Evolutionary conservation across 306 rosid genomes (phyloP).

Genomic region (Delonix regia): DNA sequence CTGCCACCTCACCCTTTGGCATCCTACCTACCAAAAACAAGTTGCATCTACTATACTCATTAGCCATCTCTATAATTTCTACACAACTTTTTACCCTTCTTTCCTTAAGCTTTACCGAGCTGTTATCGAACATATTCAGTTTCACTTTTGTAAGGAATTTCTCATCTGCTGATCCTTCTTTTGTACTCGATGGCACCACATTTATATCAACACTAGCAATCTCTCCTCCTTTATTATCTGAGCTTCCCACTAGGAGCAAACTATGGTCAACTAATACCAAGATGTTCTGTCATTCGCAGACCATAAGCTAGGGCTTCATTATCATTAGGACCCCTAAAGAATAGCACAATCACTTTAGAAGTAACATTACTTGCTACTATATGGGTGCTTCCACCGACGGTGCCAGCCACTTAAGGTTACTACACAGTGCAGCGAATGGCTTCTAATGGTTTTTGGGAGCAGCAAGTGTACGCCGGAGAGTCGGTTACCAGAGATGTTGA

Average conservation of each 20-base stretch:
- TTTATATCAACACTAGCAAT: too few relatives aligned
- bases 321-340: constrained; percentile 66
- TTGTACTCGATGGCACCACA: not conserved
- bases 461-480: too few relatives aligned
- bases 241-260: constrained; percentile 32
- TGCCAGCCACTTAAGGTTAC: too few relatives aligned
- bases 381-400: too few relatives aligned
- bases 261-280: constrained; percentile 48
- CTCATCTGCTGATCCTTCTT: constrained; percentile 28
- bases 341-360: constrained; percentile 41
- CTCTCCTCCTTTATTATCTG: constrained; percentile 33
- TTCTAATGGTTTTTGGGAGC: too few relatives aligned
- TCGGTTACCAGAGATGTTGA: too few relatives aligned
- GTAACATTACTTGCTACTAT: constrained; percentile 62
- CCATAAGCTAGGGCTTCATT: constrained; percentile 68
- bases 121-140: constrained; percentile 19
- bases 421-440: too few relatives aligned
- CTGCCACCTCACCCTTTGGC: constrained; percentile 46
- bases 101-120: too few relatives aligned
- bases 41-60: too few relatives aligned
- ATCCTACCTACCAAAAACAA: constrained; percentile 56
- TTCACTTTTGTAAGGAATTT: constrained; percentile 38
- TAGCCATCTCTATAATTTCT: too few relatives aligned
- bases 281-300: constrained; percentile 65
- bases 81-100: too few relatives aligned